Base-by-base conservation (phyloP, 208 protist genomes). In the Crithidia mellificae region DNA sequence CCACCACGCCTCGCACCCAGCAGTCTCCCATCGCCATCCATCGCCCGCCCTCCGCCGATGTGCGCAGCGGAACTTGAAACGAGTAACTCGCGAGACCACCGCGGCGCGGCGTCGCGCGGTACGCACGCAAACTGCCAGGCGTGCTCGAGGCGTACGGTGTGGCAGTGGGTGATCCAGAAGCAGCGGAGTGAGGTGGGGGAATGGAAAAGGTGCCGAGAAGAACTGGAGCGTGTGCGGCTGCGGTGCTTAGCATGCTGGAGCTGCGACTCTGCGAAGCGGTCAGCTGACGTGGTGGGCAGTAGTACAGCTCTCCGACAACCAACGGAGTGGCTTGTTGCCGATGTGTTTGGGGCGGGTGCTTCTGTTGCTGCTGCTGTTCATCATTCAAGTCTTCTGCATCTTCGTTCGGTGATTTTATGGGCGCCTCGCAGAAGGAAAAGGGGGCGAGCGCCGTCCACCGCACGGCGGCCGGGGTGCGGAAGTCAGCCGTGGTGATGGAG, bases 161-260 rank as follows among this genome's bases (percentile, higher is more conserved):
- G 14, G 43, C n/a, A 17, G 43, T 24, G 6, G 51, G 5, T 39
- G 51, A 14, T 8, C 14, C 30, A 29, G 15, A 39, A 29, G 20
- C 30, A 17, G 34, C 19, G 11, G 34, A 6, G 15, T 29, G 20
- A 12, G 56, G 58, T 34, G 58, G 24, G 14, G 51, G 52, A 24
- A 73, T 53, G 15, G 58, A 17, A 24, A 66, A 59, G 49, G 41
- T 58, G 20, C 68, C 68, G 6, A 56, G 47, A 15, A 71, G 53
- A 2, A 58, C 27, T 20, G 12, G 51, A 9, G 51, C 5, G 6
- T 17, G 43, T 6, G 36, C 12, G 6, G 36, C 12, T 41, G 36
- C 12, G 36, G 36, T 41, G 24, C 25, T 53, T 24, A n/a, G 25
- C 49, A 32, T 6, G 30, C 24, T 32, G 25, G 49, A 41, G 27